phyloP scores from a whole-genome alignment of 2,329 filamentous ascomycete species.

The Penicillium hordei region DNA sequence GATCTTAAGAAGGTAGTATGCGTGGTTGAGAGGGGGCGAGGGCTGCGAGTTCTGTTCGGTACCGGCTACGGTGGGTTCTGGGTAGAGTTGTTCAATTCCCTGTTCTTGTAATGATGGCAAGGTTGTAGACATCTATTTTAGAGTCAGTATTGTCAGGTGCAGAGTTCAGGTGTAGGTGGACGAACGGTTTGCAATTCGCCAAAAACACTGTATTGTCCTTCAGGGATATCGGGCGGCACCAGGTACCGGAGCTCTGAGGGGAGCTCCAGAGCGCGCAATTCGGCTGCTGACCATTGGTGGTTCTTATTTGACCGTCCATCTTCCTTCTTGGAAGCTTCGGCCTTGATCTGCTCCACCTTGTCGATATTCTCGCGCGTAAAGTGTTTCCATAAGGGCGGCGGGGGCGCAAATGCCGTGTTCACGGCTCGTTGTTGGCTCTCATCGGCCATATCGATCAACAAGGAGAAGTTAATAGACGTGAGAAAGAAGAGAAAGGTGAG shows the following conservation, averaged over 20 bases:
- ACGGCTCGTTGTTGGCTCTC: slow-evolving; percentile 47
- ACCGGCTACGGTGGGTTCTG: slow-evolving; percentile 49
- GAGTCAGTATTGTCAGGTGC: slow-evolving; percentile 8
- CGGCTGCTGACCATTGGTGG: slow-evolving; percentile 36
- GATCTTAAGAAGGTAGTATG: slow-evolving; percentile 68
- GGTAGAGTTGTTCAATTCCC: slow-evolving; percentile 70
- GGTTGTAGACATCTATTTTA: slow-evolving; percentile 53
- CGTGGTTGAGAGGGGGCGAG: slow-evolving; percentile 50
- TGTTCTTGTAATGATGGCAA: slow-evolving; percentile 68
- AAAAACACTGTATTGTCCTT: slow-evolving; percentile 72
- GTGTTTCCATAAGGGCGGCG: slow-evolving; percentile 84
- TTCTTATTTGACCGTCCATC: slow-evolving; percentile 29
- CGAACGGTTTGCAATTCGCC: slow-evolving; percentile 63
- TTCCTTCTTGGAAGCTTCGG: slow-evolving; percentile 33
- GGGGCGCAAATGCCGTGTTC: slow-evolving; percentile 74
- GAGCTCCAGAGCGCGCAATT: slow-evolving; percentile 48
- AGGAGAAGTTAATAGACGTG: background rate
- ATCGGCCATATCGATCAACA: slow-evolving; percentile 57
- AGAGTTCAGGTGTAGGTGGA: background rate
- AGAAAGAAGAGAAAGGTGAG: background rate
- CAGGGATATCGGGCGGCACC: slow-evolving; percentile 75
- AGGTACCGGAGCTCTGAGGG: slow-evolving; percentile 73
- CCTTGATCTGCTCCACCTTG: slow-evolving; percentile 55
- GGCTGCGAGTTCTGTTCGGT: slow-evolving; percentile 49
- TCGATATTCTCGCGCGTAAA: slow-evolving; percentile 76